Percentiles rank a stretch among this genome's conserved stretches.
Conservation (phyloP, 2,329 filamentous ascomycete genomes). For the Nemania diffusa region DNA sequence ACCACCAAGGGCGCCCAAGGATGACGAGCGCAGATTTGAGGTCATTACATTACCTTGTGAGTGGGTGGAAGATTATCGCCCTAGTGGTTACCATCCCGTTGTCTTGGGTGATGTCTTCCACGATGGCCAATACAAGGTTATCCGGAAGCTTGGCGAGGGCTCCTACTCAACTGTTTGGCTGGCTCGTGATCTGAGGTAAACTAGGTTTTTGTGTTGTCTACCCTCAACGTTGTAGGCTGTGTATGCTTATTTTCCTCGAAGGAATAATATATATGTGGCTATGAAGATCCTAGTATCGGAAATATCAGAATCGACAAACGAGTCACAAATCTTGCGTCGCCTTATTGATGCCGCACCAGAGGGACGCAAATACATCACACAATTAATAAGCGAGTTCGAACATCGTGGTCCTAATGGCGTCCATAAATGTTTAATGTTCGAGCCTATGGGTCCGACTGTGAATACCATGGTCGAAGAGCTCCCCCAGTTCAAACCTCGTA, state of each 20-base stretch:
- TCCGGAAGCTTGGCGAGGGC: conserved; percentile 47
- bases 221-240: conserved; percentile 12
- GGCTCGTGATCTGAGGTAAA: conserved; percentile 45
- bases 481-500: conserved; percentile 45
- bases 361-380: conserved; percentile 48
- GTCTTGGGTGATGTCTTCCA: conserved; percentile 44
- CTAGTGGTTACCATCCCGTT: conserved; percentile 46
- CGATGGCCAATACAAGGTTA: conserved; percentile 45
- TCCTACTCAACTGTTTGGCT: conserved; percentile 47
- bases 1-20: conserved; percentile 13
- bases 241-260: conserved; percentile 27
- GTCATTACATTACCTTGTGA: conserved; percentile 45
- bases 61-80: conserved; percentile 44
- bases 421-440: conserved; percentile 57
- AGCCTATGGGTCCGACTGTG: conserved; percentile 55
- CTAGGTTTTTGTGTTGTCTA: conserved; percentile 7
- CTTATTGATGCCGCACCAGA: conserved; percentile 34
- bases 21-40: conserved; percentile 43
- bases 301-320: conserved; percentile 26
- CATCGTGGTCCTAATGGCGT: conserved; percentile 56
- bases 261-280: conserved; percentile 45
- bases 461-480: conserved; percentile 51
- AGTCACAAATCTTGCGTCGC: conserved; percentile 40
- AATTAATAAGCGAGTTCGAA: conserved; percentile 52
- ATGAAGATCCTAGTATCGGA: conserved; percentile 39